Conservation (phyloP, 2,329 filamentous ascomycete species). For the Helotiales sp. region DNA sequence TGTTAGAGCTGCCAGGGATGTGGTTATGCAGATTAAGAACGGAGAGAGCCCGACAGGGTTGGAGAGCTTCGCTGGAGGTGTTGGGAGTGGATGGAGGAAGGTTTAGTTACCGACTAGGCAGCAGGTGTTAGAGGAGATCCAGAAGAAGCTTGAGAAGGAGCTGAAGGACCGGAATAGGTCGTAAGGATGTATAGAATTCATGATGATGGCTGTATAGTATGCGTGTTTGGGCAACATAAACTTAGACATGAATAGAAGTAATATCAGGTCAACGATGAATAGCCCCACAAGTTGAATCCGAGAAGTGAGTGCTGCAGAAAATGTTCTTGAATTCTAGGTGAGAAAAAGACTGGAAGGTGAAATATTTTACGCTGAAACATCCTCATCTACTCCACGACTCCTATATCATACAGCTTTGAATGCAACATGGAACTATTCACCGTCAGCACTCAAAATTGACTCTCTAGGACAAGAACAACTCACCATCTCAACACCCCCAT, state of each 20-base stretch:
- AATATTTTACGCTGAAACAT: too few relatives aligned
- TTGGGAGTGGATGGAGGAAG: not conserved
- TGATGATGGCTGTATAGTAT: not conserved
- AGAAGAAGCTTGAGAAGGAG: not conserved
- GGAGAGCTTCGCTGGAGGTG: conserved; percentile 30
- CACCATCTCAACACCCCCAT: conserved; percentile 21
- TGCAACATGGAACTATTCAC: not conserved
- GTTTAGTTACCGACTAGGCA: not conserved
- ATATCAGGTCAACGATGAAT: not conserved
- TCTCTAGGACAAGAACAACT: not conserved
- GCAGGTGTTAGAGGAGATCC: not conserved
- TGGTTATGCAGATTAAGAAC: conserved; percentile 44
- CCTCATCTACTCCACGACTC: too few relatives aligned
- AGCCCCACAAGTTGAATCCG: too few relatives aligned
- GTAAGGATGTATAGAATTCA: not conserved
- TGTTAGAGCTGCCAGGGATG: conserved; percentile 55
- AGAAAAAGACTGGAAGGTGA: too few relatives aligned
- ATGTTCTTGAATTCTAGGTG: too few relatives aligned
- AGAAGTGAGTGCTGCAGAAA: too few relatives aligned
- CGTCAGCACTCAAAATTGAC: not conserved
- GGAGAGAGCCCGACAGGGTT: conserved; percentile 39
- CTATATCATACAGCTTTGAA: not conserved
- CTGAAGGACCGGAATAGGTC: not conserved
- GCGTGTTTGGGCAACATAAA: not conserved
- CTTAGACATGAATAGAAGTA: not conserved